These are phyloP conservation scores for Gremmenia infestans DNA, from an alignment of 2,329 filamentous ascomycete species.

Conservation along the genomic window DNA sequence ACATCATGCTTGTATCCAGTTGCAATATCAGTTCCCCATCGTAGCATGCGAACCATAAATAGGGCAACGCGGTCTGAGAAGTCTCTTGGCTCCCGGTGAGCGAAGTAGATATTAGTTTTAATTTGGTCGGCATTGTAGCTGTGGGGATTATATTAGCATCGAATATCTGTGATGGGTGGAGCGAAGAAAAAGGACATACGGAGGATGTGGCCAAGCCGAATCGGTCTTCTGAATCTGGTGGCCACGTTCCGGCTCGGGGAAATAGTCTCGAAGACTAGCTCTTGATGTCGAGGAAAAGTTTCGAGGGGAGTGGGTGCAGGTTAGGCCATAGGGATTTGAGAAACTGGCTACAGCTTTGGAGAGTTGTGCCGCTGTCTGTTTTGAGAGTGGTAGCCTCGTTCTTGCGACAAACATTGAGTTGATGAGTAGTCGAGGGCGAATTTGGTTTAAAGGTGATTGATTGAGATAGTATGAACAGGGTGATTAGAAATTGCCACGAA, in stretches of 20 bases:
- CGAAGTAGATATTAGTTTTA: conserved; percentile 61
- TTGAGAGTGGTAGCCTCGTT: conserved; percentile 21
- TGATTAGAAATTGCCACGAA: conserved; percentile 3
- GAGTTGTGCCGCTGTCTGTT: conserved; percentile 23
- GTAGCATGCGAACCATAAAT: conserved; percentile 66
- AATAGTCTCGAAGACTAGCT: conserved; percentile 27
- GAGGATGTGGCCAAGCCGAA: conserved; percentile 55
- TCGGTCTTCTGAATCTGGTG: conserved; percentile 52
- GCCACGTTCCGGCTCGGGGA: conserved; percentile 28
- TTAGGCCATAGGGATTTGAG: conserved; percentile 19
- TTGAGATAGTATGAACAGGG: conserved; percentile 1
- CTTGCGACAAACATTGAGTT: conserved; percentile 26
- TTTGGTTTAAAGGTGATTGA: neutral
- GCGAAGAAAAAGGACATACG: conserved; percentile 15
- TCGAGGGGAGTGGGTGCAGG: conserved; percentile 13
- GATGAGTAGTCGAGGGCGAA: conserved; percentile 4
- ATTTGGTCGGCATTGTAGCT: conserved; percentile 74
- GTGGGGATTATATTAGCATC: conserved; percentile 1
- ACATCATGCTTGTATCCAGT: conserved; percentile 76
- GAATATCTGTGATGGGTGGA: neutral
- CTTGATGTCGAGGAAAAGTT: conserved; percentile 27
- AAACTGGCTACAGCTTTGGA: conserved; percentile 23
- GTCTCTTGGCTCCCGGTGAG: conserved; percentile 68
- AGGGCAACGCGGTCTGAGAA: conserved; percentile 77
- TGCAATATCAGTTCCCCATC: conserved; percentile 75